phyloP scores from a whole-genome alignment of 345 rosid species.

The Hibiscus syriacus region DNA sequence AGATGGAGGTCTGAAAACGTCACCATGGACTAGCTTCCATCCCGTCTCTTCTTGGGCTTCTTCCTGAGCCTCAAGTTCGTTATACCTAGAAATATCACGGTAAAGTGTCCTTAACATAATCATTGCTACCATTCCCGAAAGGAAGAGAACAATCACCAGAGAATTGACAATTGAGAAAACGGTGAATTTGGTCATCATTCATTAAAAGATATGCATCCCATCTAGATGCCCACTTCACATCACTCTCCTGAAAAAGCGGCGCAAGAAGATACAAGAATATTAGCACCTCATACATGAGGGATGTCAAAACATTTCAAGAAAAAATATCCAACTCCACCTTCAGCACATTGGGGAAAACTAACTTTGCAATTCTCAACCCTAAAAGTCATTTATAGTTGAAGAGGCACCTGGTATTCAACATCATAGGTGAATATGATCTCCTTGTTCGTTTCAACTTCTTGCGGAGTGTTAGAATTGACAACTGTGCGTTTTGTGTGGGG shows the following conservation, averaged over 20 bases:
- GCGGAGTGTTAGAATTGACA: constrained; percentile 79
- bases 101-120: too few relatives aligned
- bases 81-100: too few relatives aligned
- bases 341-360: not conserved
- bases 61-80: too few relatives aligned
- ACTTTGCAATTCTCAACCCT: not conserved
- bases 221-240: constrained; percentile 84
- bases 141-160: too few relatives aligned
- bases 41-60: too few relatives aligned
- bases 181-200: too few relatives aligned
- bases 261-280: constrained; percentile 12
- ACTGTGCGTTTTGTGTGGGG: constrained; percentile 70
- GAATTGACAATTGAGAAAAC: too few relatives aligned
- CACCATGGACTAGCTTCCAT: too few relatives aligned
- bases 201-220: constrained; percentile 80
- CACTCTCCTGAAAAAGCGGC: constrained; percentile 46
- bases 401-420: constrained; percentile 75
- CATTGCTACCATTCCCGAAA: too few relatives aligned
- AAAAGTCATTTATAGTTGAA: constrained; percentile 1
- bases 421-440: constrained; percentile 88
- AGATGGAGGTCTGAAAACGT: too few relatives aligned
- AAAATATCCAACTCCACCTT: not conserved
- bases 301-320: not conserved
- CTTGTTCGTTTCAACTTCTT: constrained; percentile 67
- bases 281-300: not conserved